Evolutionary conservation across 2,329 filamentous ascomycete genomes (phyloP), one percentile per base, ranked within the genome.

Genomic region (Thelonectria rubi): DNA sequence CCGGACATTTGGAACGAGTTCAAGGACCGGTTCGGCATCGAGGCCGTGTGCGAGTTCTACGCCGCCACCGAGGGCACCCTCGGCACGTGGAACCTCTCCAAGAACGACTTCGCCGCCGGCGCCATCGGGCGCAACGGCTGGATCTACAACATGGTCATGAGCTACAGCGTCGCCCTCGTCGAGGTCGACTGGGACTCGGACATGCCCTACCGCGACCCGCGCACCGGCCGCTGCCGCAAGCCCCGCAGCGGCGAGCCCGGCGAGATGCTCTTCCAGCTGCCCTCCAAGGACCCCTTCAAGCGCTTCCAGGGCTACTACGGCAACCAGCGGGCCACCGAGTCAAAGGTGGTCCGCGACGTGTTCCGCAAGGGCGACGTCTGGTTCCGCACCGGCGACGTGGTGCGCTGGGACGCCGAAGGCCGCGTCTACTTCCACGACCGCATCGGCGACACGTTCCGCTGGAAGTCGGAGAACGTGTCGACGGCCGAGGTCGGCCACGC

Each of bases 1-100:
- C 92, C 93, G 0, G 93, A 97, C 70, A 87, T 96, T 34, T 97
- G 93, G 93, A 88, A 91, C 64, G 81, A 79, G 8, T 95, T 97
- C 81, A 93, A 93, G 74, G 84, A 91, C 24, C 89, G 93, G 17
- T 97, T 95, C 71, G 88, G 86, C 20, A 86, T 97, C 59, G 85
- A 87, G 32, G 85, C 85, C 1, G 86, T 94, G 60, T 88, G 86
- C 62, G 92, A 96, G 72, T 94, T 96, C 76, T 97, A 95, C 75
- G 90, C 89, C 12, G 84, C 91, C 1, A 93, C 91, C 0, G 91
- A 94, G 75, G 91, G 89, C 3, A 84, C 86, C 1, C 81, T 86
- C 3, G 91, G 84, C 1, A 84, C 85, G 0, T 94, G 89, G 83
- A 96, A 97, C 73, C 75, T 89, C 50, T 89, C 87, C 57, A 83